Base-by-base conservation (phyloP, 164 flowering plant genomes). In the Akebia trifoliata region DNA sequence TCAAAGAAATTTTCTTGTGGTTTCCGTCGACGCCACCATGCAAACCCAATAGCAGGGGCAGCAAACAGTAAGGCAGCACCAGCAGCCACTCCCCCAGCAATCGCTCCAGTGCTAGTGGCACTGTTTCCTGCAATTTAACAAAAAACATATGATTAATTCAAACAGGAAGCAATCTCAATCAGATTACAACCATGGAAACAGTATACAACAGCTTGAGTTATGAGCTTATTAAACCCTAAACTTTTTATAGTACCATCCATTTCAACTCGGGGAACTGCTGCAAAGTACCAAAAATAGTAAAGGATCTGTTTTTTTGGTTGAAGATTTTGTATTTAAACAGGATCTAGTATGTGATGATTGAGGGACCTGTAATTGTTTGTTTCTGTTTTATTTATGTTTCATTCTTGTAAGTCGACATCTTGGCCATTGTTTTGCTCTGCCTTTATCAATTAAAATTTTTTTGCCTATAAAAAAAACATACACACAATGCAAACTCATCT, bases 41-140 rank as follows among this genome's bases (percentile, higher is more conserved):
- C 74, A 69, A 77, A 68, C 22, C 69, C 81, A 61, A 77, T 64
- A 12, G 76, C 78, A 56, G 75, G 78, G 26, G 74, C 78, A 62
- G 78, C 78, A 69, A 77, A 74, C 30, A 77, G 48, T 30, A 77
- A 51, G 47, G 78, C 81, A 52, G 76, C 81, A 64, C 78, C 81
- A 42, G 72, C 78, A 55, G 78, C 81, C 56, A 77, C 81, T 29
- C 76, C 81, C 37, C 78, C 81, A 50, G 78, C 76, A 61, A 74
- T 77, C 3, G 74, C 74, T 55, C 76, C 81, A 45, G 78, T 77
- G 62, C 71, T 71, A 43, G 74, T 55, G 3, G 65, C 69, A 52
- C 57, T 62, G 55, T n/a, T 70, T 26, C 75, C 75, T 51, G 34
- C 44, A 35, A 65, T 40, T 55, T 35, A 32, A 51, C 12, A 34